Evolutionary conservation across 768 basidiomycete species (phyloP).

Genomic region (Collybiopsis luxurians): DNA sequence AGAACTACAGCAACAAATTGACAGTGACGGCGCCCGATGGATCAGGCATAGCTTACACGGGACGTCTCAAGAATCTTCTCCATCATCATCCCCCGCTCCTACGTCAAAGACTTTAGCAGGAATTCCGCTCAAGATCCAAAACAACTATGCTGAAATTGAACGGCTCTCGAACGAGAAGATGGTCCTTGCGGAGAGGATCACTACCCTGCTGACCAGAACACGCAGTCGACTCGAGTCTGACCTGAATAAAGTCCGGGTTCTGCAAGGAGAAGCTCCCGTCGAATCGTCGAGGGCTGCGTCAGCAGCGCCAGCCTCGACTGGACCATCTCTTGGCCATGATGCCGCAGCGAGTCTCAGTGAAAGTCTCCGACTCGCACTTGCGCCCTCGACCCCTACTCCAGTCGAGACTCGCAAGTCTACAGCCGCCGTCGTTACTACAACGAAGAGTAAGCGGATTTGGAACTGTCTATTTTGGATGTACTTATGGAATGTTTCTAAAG

Average conservation of each 20-base stretch:
- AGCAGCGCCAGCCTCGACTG: not conserved
- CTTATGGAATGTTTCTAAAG: not conserved
- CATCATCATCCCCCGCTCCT: slow-evolving; percentile 31
- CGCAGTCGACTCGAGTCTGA: slow-evolving; percentile 51
- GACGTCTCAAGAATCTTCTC: slow-evolving; percentile 21
- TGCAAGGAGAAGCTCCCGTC: slow-evolving; percentile 41
- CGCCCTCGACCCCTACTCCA: not conserved
- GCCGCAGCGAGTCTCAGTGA: slow-evolving; percentile 1
- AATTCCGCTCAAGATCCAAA: slow-evolving; percentile 39
- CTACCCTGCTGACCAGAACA: slow-evolving; percentile 45
- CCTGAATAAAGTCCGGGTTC: slow-evolving; percentile 40
- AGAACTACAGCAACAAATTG: slow-evolving; percentile 52
- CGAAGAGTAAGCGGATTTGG: slow-evolving; percentile 35
- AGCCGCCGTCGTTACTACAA: slow-evolving; percentile 25
- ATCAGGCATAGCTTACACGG: slow-evolving; percentile 43
- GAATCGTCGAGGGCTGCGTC: not conserved
- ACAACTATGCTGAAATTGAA: slow-evolving; percentile 44
- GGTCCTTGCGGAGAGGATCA: slow-evolving; percentile 41
- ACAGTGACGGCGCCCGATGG: slow-evolving; percentile 46
- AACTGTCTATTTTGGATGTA: not conserved
- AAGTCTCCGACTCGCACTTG: slow-evolving; percentile 2
- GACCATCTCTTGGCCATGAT: not conserved
- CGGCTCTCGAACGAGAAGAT: slow-evolving; percentile 46
- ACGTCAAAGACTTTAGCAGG: slow-evolving; percentile 31
- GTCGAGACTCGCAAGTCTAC: slow-evolving; percentile 15